Base-by-base conservation (phyloP, 805 yeast species). In the Brettanomyces sp. region DNA sequence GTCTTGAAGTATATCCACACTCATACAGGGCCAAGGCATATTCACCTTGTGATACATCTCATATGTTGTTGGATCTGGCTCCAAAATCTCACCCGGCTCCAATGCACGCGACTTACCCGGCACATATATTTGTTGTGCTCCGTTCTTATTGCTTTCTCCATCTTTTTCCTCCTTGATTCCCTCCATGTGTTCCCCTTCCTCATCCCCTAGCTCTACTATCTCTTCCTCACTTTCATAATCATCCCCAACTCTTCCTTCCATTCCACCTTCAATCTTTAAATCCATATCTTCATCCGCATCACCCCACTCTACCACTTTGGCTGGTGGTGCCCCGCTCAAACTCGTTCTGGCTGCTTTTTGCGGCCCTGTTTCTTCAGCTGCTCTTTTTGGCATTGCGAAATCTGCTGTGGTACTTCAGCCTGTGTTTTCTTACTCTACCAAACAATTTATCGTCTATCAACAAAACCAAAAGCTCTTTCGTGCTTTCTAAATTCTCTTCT, bases 21-120 rank as follows among this genome's bases (percentile, higher is more conserved):
- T 88, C 60, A 93, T 68, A 67, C 97, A 89, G 11, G 99, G 98
- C 98, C 98, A 93, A 56, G 95, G 95, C 65, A 91, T 69, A 63
- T 86, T 86, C 49, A 91, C 87, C 56, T 85, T 86, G 65, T 93
- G 99, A 47, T 93, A 69, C 98, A 93, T 93, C 58, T 91, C 95
- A 63, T 93, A 93, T 3, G 91, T 96, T 6, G 89, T 72, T 40
- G 96, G 96, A 67, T 93, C 99, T 1, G 98, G 96, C 67, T 91
- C 97, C 60, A 93, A 73, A 11, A 85, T 95, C 69, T 93, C 98
- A 67, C 88, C 95, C 2, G 95, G 95, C 1, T 96, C 97, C 54
- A 93, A 73, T 5, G 96, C 96, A 56, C 78, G 80, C 25, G 93
- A 82, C 66, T 80, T 76, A 61, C 89, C 95, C 21, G 99, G 98